Percentiles rank a stretch among this genome's conserved stretches.
These are phyloP conservation scores for Paraphaeosphaeria sporulosa DNA, from an alignment of 2,329 filamentous ascomycete species.

Conservation along the genomic window DNA sequence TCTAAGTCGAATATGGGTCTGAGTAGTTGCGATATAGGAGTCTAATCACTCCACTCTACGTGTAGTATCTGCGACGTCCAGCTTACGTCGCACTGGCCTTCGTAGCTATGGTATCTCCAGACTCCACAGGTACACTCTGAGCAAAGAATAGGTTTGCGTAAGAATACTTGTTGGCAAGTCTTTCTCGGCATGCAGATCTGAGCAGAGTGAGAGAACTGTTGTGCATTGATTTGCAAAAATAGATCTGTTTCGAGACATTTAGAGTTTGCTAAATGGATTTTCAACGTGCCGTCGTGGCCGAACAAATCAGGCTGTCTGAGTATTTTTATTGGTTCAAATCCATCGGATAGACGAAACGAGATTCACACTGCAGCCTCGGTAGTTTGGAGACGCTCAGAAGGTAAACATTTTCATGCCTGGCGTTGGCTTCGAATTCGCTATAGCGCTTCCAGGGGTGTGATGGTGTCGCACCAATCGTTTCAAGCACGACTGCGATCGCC, in stretches of 20 bases:
- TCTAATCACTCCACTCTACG: background rate
- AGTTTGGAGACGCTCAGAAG: slow-evolving; percentile 13
- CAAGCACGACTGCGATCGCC: slow-evolving; percentile 23
- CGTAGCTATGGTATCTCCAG: background rate
- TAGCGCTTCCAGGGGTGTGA: slow-evolving; percentile 19
- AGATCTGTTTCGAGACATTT: background rate
- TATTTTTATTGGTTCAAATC: slow-evolving; percentile 27
- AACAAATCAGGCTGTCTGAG: slow-evolving; percentile 16
- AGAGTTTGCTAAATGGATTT: background rate
- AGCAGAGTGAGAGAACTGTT: background rate
- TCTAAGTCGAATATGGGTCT: slow-evolving; percentile 9
- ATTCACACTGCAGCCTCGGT: slow-evolving; percentile 11
- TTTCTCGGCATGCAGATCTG: background rate
- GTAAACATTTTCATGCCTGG: slow-evolving; percentile 7
- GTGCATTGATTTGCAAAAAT: background rate
- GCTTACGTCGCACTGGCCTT: background rate
- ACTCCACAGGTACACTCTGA: background rate
- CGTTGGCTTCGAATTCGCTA: slow-evolving; percentile 32
- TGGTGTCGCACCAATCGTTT: slow-evolving; percentile 44
- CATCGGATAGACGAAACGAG: slow-evolving; percentile 5
- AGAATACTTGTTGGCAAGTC: background rate
- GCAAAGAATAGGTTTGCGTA: background rate
- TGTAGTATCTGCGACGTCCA: background rate
- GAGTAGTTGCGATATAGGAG: slow-evolving; percentile 4
- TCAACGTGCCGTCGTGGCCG: background rate